A percentile compares a stretch with the other conserved stretches of the same genome.
Evolutionary conservation across 2,329 filamentous ascomycete genomes (phyloP).

Genomic region (Colletotrichum lini): DNA sequence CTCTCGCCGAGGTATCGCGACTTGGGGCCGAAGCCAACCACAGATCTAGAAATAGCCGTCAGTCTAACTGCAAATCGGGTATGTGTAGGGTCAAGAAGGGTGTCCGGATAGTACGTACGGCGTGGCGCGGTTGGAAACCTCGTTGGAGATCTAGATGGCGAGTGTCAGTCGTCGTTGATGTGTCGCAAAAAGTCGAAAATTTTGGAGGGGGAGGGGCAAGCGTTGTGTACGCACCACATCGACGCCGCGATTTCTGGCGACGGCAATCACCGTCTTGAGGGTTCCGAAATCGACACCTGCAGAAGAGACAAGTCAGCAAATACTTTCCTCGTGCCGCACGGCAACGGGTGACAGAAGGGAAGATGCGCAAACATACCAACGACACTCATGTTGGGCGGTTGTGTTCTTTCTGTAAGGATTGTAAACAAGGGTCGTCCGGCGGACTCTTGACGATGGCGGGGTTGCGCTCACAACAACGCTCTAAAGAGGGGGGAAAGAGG

Average conservation of each 20-base stretch:
- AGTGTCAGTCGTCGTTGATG: constrained; percentile 37
- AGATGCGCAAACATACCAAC: constrained; percentile 61
- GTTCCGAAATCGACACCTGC: constrained; percentile 93
- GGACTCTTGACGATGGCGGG: constrained; percentile 31
- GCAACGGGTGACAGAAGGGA: neutral
- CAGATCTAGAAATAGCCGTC: constrained; percentile 71
- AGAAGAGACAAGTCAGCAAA: constrained; percentile 42
- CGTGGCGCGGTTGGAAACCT: constrained; percentile 97
- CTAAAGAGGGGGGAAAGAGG: constrained; percentile 14
- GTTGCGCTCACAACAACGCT: constrained; percentile 39
- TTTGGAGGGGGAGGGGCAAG: constrained; percentile 33
- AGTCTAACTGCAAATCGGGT: constrained; percentile 41
- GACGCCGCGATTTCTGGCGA: constrained; percentile 98
- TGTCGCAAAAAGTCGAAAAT: constrained; percentile 20
- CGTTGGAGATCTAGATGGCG: constrained; percentile 88
- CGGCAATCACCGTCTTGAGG: constrained; percentile 96
- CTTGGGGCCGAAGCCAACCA: constrained; percentile 96
- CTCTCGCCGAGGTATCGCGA: constrained; percentile 93
- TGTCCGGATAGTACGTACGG: constrained; percentile 78
- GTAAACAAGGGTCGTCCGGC: constrained; percentile 37
- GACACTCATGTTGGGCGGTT: constrained; percentile 66
- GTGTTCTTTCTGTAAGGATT: constrained; percentile 30
- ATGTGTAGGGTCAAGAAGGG: constrained; percentile 25
- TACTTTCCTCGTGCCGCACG: neutral
- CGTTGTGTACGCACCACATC: constrained; percentile 85